Evolutionary conservation across 169 alveolate species (phyloP).

Genomic region (Plasmodium fragile): DNA sequence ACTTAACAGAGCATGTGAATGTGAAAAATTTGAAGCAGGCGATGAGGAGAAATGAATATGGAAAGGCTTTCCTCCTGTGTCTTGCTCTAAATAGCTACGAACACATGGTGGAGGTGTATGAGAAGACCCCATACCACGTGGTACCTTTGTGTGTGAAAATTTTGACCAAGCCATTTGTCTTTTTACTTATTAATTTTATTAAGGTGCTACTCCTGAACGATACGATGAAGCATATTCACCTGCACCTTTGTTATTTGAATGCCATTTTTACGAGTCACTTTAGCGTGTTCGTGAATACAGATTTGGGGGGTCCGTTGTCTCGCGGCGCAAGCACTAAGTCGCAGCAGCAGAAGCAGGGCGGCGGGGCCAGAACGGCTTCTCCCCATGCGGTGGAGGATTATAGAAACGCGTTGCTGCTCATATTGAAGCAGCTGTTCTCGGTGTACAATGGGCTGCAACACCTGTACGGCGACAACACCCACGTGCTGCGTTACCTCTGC

Average conservation of each 20-base stretch:
- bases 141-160: conserved; percentile 74
- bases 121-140: conserved; percentile 78
- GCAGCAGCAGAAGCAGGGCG: background rate
- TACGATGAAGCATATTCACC: conserved; percentile 67
- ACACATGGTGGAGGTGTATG: conserved; percentile 81
- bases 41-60: conserved; percentile 81
- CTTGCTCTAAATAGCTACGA: conserved; percentile 88
- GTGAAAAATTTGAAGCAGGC: conserved; percentile 76
- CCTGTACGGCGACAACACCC: conserved; percentile 26
- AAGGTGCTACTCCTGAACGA: conserved; percentile 69
- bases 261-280: conserved; percentile 78
- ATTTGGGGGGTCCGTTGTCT: background rate
- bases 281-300: conserved; percentile 56
- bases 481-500: conserved; percentile 28
- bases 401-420: conserved; percentile 27
- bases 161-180: conserved; percentile 70
- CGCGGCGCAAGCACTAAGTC: background rate
- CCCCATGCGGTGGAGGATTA: conserved; percentile 6
- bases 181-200: conserved; percentile 50
- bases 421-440: conserved; percentile 32
- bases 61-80: conserved; percentile 84
- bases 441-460: conserved; percentile 51
- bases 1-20: conserved; percentile 87
- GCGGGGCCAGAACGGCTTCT: background rate
- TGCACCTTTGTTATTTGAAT: conserved; percentile 78